Evolutionary conservation across 345 rosid genomes (phyloP).

Genomic region (Eucalyptus polyanthemos): DNA sequence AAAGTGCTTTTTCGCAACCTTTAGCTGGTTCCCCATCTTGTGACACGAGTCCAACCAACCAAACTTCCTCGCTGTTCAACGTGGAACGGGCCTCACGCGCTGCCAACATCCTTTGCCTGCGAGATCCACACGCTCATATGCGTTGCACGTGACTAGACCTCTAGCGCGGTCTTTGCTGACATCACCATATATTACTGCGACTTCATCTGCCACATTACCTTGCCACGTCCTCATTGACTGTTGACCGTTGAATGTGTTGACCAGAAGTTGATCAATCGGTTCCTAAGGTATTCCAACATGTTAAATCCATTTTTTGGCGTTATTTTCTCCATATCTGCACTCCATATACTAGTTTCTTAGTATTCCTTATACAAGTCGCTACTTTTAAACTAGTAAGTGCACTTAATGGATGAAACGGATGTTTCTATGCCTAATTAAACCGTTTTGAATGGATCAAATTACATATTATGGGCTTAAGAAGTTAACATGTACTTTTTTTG

Average conservation of each 20-base stretch:
- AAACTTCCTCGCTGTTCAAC: too few relatives aligned
- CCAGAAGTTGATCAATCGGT: not conserved
- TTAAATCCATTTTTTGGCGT: not conserved
- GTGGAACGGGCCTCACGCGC: too few relatives aligned
- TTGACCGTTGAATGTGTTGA: not conserved
- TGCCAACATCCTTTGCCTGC: too few relatives aligned
- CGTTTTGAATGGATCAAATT: not conserved
- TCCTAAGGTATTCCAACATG: not conserved
- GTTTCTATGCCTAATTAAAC: not conserved
- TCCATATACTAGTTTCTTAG: not conserved
- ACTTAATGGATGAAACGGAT: not conserved
- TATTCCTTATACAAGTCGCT: not conserved
- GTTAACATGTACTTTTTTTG: too few relatives aligned
- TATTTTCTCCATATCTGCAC: not conserved
- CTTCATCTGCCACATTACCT: not conserved
- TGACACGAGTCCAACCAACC: too few relatives aligned
- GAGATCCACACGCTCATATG: too few relatives aligned
- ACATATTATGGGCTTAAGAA: not conserved
- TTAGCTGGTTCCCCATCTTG: too few relatives aligned
- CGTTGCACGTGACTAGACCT: too few relatives aligned
- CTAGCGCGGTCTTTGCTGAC: too few relatives aligned
- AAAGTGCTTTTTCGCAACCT: too few relatives aligned
- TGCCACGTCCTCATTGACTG: not conserved
- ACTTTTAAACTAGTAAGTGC: too few relatives aligned
- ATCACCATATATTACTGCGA: too few relatives aligned